phyloP scores from a whole-genome alignment of 441 rosid genomes.

The Melastoma candidum region DNA sequence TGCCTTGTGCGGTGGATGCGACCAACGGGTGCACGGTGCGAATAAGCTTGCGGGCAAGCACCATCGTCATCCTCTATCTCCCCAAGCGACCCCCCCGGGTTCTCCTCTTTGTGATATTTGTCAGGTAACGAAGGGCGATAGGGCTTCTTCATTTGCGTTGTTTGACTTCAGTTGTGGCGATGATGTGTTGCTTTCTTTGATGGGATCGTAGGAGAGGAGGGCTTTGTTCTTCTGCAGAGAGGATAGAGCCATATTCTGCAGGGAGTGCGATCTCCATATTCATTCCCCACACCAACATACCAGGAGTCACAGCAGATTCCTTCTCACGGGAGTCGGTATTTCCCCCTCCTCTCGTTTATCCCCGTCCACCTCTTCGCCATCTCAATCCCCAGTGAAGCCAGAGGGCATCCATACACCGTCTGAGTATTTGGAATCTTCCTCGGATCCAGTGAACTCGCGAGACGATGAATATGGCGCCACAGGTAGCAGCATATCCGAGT shows the following conservation, averaged over 20 bases:
- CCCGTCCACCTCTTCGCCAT: constrained; percentile 28
- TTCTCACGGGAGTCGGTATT: constrained; percentile 74
- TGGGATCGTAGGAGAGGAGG: constrained; percentile 45
- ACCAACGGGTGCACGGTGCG: constrained; percentile 63
- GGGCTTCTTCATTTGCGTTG: too few species aligned
- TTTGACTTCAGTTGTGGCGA: too few species aligned
- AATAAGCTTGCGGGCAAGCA: constrained; percentile 76
- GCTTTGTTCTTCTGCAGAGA: constrained; percentile 78
- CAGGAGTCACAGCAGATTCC: constrained; percentile 72
- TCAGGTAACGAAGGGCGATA: constrained; percentile 25
- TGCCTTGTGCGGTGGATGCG: constrained; percentile 69
- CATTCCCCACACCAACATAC: constrained; percentile 63
- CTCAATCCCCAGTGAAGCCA: constrained; percentile 13
- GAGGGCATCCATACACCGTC: constrained; percentile 1
- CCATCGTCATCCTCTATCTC: constrained; percentile 50
- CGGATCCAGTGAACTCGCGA: neutral
- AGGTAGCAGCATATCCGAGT: constrained; percentile 56
- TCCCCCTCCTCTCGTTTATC: constrained; percentile 34
- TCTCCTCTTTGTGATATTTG: constrained; percentile 79
- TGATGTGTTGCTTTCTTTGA: neutral
- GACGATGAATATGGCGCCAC: constrained; percentile 18
- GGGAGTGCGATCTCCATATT: constrained; percentile 72
- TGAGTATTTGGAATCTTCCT: too few species aligned
- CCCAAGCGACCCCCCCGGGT: constrained; percentile 32
- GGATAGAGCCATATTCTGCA: constrained; percentile 84